phyloP scores from a whole-genome alignment of 1,284 basidiomycete species.

The Ceratobasidium sp. region DNA sequence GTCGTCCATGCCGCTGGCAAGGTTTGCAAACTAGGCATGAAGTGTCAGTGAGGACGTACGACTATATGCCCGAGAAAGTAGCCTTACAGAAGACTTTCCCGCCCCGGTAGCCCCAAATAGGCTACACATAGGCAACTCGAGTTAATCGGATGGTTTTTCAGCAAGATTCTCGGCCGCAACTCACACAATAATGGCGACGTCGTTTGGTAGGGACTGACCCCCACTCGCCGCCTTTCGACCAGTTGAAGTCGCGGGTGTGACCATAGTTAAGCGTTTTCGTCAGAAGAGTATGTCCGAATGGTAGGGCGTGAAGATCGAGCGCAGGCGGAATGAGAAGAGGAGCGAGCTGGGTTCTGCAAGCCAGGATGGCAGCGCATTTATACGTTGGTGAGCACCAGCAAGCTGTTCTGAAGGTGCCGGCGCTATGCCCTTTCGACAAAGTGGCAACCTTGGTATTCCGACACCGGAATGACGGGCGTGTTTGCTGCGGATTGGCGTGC shows the following conservation, averaged over 20 bases:
- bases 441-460: too few species aligned
- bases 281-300: too few species aligned
- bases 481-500: too few species aligned
- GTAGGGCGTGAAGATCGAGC: too few species aligned
- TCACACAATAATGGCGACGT: constrained; percentile 5
- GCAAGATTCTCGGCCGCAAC: neutral
- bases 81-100: constrained; percentile 14
- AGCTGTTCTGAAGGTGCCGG: too few species aligned
- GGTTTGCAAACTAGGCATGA: constrained; percentile 20
- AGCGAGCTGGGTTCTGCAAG: too few species aligned
- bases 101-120: constrained; percentile 21
- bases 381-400: too few species aligned
- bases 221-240: neutral
- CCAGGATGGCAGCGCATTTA: too few species aligned
- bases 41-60: neutral
- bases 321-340: too few species aligned
- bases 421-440: too few species aligned
- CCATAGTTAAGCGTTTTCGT: too few species aligned
- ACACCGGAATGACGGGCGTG: too few species aligned
- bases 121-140: neutral
- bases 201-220: neutral
- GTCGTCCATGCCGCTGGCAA: constrained; percentile 11
- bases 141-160: neutral
- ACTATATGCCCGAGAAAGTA: neutral
- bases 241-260: neutral